phyloP scores from a whole-genome alignment of 164 flowering plant species.

The Chimonanthus praecox region DNA sequence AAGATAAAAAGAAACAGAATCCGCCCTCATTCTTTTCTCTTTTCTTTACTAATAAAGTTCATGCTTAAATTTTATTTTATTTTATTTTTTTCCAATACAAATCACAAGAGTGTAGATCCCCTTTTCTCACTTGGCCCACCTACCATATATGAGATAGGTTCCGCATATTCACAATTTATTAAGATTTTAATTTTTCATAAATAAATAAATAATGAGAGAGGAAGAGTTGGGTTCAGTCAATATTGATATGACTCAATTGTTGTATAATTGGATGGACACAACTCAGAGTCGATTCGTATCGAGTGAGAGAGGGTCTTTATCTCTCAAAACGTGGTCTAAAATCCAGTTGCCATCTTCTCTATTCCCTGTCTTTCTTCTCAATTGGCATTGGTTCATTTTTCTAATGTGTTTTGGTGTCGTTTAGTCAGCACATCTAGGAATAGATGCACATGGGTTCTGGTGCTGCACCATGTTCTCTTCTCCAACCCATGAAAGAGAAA shows the following conservation, averaged over 20 bases:
- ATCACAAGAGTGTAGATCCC: background rate
- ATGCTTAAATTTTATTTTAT: background rate
- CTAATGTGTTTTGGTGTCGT: background rate
- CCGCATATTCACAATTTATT: too few species aligned
- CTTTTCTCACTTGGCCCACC: background rate
- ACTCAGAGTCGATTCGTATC: too few species aligned
- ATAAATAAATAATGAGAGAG: too few species aligned
- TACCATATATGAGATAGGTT: too few species aligned
- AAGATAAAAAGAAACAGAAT: background rate
- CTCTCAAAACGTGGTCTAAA: background rate
- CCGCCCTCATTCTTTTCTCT: background rate
- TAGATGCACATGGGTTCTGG: conserved; percentile 1
- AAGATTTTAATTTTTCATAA: too few species aligned
- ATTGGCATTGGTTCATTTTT: background rate
- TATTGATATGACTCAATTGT: too few species aligned
- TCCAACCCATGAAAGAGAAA: background rate
- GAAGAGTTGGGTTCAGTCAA: too few species aligned
- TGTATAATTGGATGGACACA: too few species aligned
- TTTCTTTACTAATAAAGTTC: background rate
- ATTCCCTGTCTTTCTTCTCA: too few species aligned
- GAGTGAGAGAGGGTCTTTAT: background rate
- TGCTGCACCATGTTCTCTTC: background rate
- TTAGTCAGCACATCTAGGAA: background rate
- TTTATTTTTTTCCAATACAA: too few species aligned
- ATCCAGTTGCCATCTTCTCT: too few species aligned